phyloP scores from a whole-genome alignment of 2,329 filamentous ascomycete species.

The Clonostachys sp. region DNA sequence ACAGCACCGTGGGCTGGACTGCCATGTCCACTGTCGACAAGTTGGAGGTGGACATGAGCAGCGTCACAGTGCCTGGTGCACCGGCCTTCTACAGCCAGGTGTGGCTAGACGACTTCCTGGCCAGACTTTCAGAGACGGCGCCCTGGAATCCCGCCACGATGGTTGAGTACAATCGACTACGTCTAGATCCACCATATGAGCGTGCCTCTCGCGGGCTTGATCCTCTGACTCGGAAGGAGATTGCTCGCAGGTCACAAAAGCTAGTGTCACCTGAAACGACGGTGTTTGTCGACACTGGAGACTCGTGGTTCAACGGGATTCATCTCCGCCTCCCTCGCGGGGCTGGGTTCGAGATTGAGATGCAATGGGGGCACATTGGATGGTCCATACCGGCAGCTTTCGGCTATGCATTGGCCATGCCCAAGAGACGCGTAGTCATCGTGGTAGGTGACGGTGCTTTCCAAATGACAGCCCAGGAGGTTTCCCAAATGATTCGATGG shows the following conservation, averaged over 20 bases:
- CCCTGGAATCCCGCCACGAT: slow-evolving; percentile 3
- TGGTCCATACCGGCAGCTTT: slow-evolving; percentile 17
- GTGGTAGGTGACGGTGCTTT: slow-evolving; percentile 8
- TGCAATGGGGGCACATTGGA: slow-evolving; percentile 20
- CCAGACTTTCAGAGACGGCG: neutral
- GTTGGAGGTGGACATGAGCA: slow-evolving; percentile 1
- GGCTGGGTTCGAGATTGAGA: slow-evolving; percentile 19
- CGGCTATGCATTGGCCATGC: slow-evolving; percentile 13
- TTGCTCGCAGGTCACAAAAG: slow-evolving; percentile 1
- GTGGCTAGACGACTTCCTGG: slow-evolving; percentile 3
- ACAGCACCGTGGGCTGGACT: slow-evolving; percentile 7
- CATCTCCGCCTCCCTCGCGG: neutral
- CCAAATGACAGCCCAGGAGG: slow-evolving; percentile 7
- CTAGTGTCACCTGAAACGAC: slow-evolving; percentile 3
- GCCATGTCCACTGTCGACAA: slow-evolving; percentile 2
- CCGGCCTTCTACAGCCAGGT: slow-evolving; percentile 2
- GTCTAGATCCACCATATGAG: neutral
- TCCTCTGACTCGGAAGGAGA: slow-evolving; percentile 4
- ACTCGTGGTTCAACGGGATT: slow-evolving; percentile 4
- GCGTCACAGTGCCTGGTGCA: slow-evolving; percentile 1
- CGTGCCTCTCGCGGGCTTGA: slow-evolving; percentile 1
- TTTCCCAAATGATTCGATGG: slow-evolving; percentile 7
- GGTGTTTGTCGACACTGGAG: slow-evolving; percentile 6
- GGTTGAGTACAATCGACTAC: slow-evolving; percentile 2
- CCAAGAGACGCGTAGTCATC: slow-evolving; percentile 3